Conservation (phyloP, 441 rosid genomes). For the Pelargonium fulgidum region DNA sequence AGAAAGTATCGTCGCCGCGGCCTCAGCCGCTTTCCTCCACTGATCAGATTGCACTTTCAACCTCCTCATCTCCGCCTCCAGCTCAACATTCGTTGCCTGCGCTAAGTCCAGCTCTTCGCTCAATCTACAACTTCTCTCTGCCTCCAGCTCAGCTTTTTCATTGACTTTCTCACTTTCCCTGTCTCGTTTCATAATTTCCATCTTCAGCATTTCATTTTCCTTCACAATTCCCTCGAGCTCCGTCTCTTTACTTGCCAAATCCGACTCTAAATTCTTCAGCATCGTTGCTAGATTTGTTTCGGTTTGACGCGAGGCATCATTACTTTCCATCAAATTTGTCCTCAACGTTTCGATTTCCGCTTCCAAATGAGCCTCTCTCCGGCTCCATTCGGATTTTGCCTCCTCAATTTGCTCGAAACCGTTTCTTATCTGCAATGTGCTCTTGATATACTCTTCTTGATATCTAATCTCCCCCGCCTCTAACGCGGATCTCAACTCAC, state of each 20-base stretch:
- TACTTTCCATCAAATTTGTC: conserved; percentile 36
- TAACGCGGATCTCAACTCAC: conserved; percentile 36
- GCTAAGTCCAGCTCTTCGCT: conserved; percentile 71
- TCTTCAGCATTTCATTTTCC: conserved; percentile 48
- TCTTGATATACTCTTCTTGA: conserved; percentile 75
- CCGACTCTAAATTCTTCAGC: conserved; percentile 46
- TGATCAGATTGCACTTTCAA: conserved; percentile 90
- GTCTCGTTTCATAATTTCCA: conserved; percentile 43
- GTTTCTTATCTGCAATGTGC: conserved; percentile 74
- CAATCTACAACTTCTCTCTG: conserved; percentile 55
- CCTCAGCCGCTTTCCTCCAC: conserved; percentile 99
- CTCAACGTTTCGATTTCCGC: conserved; percentile 45
- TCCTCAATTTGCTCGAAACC: conserved; percentile 71
- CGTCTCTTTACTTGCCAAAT: conserved; percentile 48
- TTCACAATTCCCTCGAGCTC: conserved; percentile 41
- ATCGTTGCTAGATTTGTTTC: conserved; percentile 39
- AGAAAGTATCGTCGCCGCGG: conserved; percentile 82
- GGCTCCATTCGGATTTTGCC: conserved; percentile 36
- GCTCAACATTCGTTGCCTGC: conserved; percentile 58
- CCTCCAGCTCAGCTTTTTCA: conserved; percentile 53
- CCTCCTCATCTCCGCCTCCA: conserved; percentile 81
- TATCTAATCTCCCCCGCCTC: conserved; percentile 70
- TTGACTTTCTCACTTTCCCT: conserved; percentile 39
- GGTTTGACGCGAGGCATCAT: conserved; percentile 45
- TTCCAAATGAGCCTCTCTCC: conserved; percentile 41